Percentiles rank a stretch among this genome's conserved stretches.
Evolutionary conservation across 495 filamentous ascomycete species (phyloP).

Genomic region (Aspergillus sparsus): DNA sequence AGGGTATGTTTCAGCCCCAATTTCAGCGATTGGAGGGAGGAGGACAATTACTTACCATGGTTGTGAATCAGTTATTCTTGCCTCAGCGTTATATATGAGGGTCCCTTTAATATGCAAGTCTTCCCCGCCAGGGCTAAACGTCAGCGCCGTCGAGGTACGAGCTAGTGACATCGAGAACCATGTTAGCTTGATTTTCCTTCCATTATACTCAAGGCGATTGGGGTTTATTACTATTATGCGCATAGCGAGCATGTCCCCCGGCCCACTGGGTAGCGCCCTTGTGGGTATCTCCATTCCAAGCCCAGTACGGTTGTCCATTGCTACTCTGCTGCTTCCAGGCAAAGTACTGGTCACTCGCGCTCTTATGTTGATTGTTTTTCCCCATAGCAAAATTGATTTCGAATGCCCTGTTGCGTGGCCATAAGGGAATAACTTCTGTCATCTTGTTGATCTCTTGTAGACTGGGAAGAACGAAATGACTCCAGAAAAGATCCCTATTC

Average conservation of each 20-base stretch:
- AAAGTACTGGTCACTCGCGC: not conserved
- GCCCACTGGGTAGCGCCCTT: not conserved
- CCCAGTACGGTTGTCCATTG: conserved; percentile 1
- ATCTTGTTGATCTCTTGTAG: conserved; percentile 2
- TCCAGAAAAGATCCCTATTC: not conserved
- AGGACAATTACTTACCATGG: conserved; percentile 3
- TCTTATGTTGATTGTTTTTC: not conserved
- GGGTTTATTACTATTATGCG: no score
- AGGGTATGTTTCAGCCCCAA: not conserved
- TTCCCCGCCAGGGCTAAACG: no score
- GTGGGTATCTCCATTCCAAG: not conserved
- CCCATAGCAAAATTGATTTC: not conserved
- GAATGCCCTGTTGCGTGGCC: not conserved
- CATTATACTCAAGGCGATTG: no score
- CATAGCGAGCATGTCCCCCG: not conserved
- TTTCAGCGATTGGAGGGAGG: not conserved
- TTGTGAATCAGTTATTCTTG: no score
- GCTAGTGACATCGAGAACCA: no score
- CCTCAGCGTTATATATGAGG: no score
- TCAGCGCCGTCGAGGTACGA: no score
- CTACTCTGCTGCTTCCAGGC: conserved; percentile 2
- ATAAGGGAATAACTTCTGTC: conserved; percentile 5
- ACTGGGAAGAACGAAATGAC: not conserved
- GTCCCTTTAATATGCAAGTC: no score
- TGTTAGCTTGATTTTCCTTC: no score